Base-by-base conservation (phyloP, 2,329 filamentous ascomycete genomes). In the Trichophyton schoenleinii region DNA sequence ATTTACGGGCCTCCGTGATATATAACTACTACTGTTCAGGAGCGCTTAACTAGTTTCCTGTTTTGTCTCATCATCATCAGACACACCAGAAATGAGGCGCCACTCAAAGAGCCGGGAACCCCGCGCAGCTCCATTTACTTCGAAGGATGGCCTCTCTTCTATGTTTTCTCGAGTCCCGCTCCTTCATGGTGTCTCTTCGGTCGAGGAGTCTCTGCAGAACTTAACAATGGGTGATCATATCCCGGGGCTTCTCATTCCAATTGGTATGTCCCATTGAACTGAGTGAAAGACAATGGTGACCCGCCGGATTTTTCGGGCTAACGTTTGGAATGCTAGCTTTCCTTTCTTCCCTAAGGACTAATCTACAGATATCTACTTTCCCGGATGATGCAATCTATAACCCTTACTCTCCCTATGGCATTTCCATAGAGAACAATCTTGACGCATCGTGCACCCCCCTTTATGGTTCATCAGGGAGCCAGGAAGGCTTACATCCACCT, bases 281-380 rank as follows among this genome's bases (percentile, higher is more conserved):
- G 11, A 13, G 34, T 38, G 13, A 38, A 31, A 31, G 28, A 7
- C 28, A 5, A 31, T 13, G 34, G 11, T 38, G 34, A 38, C 34
- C 34, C 11, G 34, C 9, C 34, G 34, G 13, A 13, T 11, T 18
- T 44, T 44, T 8, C n/a, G 3, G 41, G 15, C 41, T 48, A 48
- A 48, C 18, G 44, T 48, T 44, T 18, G 18, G 42, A 62, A 65
- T 67, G 53, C 63, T 73, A 94, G 89, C 88, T 28, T 94, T 94
- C 78, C 87, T 94, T 74, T 87, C 85, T 61, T 92, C 89, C 67
- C 80, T 94, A 15, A 85, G 88, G 67, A 87, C 87, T 65, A 94
- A 94, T 70, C 82, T 94, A 61, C 85, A 86, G 67, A 84, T 92
- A 62, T 80, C 77, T n/a, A 61, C 61, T 78, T 59, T 70, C 66